Conservation (phyloP, 2,329 filamentous ascomycete species). For the Fusarium veterinarium region DNA sequence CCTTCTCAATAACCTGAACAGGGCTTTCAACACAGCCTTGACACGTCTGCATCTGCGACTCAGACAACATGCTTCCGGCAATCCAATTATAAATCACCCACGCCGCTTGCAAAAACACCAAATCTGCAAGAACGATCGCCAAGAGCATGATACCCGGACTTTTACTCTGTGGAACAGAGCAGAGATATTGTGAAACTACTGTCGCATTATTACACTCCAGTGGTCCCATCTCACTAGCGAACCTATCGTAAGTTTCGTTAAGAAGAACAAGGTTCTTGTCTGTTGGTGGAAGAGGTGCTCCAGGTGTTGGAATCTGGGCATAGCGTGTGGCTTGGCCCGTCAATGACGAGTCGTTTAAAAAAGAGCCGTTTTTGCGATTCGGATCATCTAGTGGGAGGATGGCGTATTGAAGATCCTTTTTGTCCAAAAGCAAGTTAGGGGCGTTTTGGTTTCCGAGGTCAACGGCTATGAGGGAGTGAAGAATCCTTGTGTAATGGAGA, state of each 20-base stretch:
- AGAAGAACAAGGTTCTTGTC: background rate
- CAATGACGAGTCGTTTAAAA: background rate
- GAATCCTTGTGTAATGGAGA: slow-evolving; percentile 12
- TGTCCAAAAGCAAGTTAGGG: background rate
- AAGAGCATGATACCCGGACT: slow-evolving; percentile 19
- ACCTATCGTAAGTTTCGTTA: slow-evolving; percentile 13
- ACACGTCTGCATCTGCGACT: background rate
- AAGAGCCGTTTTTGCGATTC: slow-evolving; percentile 1
- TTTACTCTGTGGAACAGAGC: slow-evolving; percentile 23
- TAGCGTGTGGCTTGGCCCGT: background rate
- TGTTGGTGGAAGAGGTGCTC: background rate
- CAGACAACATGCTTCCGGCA: slow-evolving; percentile 6
- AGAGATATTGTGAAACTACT: slow-evolving; percentile 26
- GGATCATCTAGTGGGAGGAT: slow-evolving; percentile 15
- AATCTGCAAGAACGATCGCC: slow-evolving; percentile 20
- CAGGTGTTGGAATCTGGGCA: slow-evolving; percentile 4
- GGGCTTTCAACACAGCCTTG: background rate
- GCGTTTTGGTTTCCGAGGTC: slow-evolving; percentile 18
- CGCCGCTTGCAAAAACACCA: slow-evolving; percentile 30
- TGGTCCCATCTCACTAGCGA: background rate
- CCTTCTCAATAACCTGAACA: background rate
- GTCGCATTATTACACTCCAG: background rate
- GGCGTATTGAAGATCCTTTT: slow-evolving; percentile 18
- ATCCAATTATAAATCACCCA: slow-evolving; percentile 20
- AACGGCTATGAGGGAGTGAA: slow-evolving; percentile 17